Conservation (phyloP, 805 yeast genomes). For the Yamadazyma takamatsuzukensis region DNA sequence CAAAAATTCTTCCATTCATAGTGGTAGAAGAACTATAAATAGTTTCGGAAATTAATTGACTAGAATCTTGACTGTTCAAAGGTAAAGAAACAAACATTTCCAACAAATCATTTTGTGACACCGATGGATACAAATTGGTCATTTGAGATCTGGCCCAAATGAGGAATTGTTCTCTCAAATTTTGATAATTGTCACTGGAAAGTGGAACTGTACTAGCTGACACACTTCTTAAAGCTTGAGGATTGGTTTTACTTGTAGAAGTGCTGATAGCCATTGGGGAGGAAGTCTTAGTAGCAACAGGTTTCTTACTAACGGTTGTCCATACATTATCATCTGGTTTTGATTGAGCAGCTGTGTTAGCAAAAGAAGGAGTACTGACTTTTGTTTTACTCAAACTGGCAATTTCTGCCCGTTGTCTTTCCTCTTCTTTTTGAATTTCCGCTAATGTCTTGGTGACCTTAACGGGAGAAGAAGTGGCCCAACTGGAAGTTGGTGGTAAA, state of each 20-base stretch:
- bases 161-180: constrained; percentile 54
- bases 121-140: constrained; percentile 66
- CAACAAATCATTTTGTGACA: constrained; percentile 73
- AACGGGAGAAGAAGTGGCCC: constrained; percentile 32
- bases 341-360: constrained; percentile 3
- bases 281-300: constrained; percentile 22
- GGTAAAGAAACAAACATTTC: constrained; percentile 81
- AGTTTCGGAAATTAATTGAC: constrained; percentile 87
- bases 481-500: constrained; percentile 41
- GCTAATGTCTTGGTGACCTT: constrained; percentile 49
- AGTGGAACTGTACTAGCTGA: constrained; percentile 23
- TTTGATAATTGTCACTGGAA: constrained; percentile 17
- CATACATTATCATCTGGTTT: constrained; percentile 32
- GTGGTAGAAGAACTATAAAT: constrained; percentile 83
- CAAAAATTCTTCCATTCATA: constrained; percentile 93
- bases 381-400: constrained; percentile 6
- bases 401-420: constrained; percentile 35
- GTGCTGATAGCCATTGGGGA: constrained; percentile 13
- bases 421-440: constrained; percentile 64
- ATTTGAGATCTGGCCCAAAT: constrained; percentile 70
- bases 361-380: constrained; percentile 9
- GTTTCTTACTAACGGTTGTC: constrained; percentile 46
- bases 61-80: constrained; percentile 58
- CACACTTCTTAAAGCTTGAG: constrained; percentile 35
- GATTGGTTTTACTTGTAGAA: constrained; percentile 22